Evolutionary conservation across 75 land plant genomes (phyloP), one percentile per base, ranked within the genome.

Genomic region (Pinus tabuliformis): DNA sequence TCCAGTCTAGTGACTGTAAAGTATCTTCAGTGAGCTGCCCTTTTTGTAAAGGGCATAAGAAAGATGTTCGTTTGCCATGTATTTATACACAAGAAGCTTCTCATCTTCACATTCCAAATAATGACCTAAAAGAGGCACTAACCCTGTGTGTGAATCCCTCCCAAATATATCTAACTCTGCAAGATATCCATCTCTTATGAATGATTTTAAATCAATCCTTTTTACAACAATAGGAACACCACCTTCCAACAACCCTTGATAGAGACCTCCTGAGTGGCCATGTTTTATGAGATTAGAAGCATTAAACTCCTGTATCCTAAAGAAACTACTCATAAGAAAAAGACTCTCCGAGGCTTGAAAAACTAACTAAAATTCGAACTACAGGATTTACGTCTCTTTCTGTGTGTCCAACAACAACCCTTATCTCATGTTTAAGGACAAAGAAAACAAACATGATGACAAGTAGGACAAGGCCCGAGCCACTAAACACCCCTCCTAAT

Each of bases 251-350:
- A 83, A 8, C 11, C 98, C 99, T 18, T 70, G 79, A 75, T 81
- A 97, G 14, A 97, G 78, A 76, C 92, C 98, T 6, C 99, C 99
- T 6, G 98, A 89, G 73, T 95, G 99, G 7, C 99, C 99, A 75
- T 86, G 82, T 68, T 93, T 89, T 56, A 97, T 91, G 28, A 95
- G 83, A 78, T 97, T 94, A 12, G 76, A 60, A 22, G 83, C 87
- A 65, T 76, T 78, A 36, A 94, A 95, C 0, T 82, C 87, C 77
- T 0, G 98, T 92, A 0, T 95, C 95, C 59, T 75, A 89, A 37
- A 86, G 85, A 39, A 97, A 77, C 74, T 92, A 93, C 58, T 88
- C 86, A 80, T 89, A 91, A 2, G 92, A 76, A 71, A 84, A 97
- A 17, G 85, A 73, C 20, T 97, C 99, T 37, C 99, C 99, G 3